Evolutionary conservation across 1,139 yeast species (phyloP).

Genomic region (Yamadazyma aaseri): DNA sequence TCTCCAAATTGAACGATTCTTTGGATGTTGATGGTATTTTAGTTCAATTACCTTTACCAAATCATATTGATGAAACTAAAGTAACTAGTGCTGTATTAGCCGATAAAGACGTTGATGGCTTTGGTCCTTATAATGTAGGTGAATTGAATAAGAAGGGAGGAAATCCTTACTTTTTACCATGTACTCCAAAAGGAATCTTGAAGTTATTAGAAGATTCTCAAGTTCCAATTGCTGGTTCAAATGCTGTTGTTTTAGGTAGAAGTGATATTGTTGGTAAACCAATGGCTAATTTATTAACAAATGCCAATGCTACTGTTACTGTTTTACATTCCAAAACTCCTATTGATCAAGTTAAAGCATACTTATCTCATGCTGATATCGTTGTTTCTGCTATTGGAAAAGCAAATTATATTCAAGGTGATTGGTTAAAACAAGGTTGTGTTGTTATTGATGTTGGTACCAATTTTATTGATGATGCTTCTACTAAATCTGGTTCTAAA

Average conservation of each 20-base stretch:
- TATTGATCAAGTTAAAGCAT: slow-evolving; percentile 51
- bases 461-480: slow-evolving; percentile 74
- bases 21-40: slow-evolving; percentile 79
- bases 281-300: slow-evolving; percentile 75
- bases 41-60: slow-evolving; percentile 89
- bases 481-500: slow-evolving; percentile 79
- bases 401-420: slow-evolving; percentile 80
- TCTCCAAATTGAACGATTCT: slow-evolving; percentile 65
- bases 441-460: slow-evolving; percentile 97
- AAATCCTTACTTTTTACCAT: slow-evolving; percentile 80
- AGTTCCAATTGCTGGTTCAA: slow-evolving; percentile 67
- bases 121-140: slow-evolving; percentile 86
- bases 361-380: slow-evolving; percentile 76
- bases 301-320: slow-evolving; percentile 84
- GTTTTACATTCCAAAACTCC: slow-evolving; percentile 76
- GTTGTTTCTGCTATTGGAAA: slow-evolving; percentile 91
- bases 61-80: slow-evolving; percentile 72
- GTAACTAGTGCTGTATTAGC: slow-evolving; percentile 77
- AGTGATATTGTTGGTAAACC: slow-evolving; percentile 97
- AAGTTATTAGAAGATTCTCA: slow-evolving; percentile 65
- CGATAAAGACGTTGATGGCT: slow-evolving; percentile 94
- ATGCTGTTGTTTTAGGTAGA: slow-evolving; percentile 94
- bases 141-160: slow-evolving; percentile 92
- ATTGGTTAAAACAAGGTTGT: slow-evolving; percentile 81
- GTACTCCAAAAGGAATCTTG: slow-evolving; percentile 96